Conservation (phyloP, 202 grass and related monocot genomes). For the Panicum hallii region DNA sequence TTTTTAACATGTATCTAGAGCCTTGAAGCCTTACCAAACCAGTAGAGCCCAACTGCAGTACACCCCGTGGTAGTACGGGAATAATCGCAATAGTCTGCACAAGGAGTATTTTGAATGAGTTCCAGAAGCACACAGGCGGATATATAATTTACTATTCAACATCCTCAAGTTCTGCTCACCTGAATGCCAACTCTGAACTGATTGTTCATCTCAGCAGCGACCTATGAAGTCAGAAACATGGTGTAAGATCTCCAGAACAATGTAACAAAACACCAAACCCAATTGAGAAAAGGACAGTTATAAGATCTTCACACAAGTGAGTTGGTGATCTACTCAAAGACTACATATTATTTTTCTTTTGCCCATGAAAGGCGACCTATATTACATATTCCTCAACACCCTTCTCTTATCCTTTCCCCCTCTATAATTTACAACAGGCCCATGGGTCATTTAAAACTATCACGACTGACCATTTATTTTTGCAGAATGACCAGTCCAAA, state of each 20-base stretch:
- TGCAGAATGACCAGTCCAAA: constrained; percentile 40
- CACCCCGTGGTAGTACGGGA: constrained; percentile 86
- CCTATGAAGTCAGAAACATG: constrained; percentile 54
- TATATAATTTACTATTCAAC: constrained; percentile 39
- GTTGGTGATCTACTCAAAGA: neutral
- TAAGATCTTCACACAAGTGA: constrained; percentile 4
- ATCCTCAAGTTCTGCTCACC: constrained; percentile 63
- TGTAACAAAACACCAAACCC: neutral
- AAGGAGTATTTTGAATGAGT: constrained; percentile 46
- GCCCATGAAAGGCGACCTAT: neutral
- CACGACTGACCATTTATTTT: constrained; percentile 22
- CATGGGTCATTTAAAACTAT: constrained; percentile 32
- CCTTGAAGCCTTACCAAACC: constrained; percentile 60
- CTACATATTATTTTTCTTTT: neutral
- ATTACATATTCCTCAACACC: neutral
- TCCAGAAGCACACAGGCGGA: neutral
- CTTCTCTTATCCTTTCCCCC: neutral
- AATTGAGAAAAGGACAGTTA: neutral
- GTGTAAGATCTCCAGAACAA: constrained; percentile 29
- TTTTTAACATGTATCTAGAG: constrained; percentile 18
- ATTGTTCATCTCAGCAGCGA: constrained; percentile 71
- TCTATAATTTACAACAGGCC: neutral
- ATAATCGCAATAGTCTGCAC: constrained; percentile 88
- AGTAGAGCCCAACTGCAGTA: constrained; percentile 90
- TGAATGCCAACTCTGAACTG: constrained; percentile 81